Percentiles rank a stretch among this genome's conserved stretches.
Conservation (phyloP, 176 grass and related monocot species). For the Puya raimondii region DNA sequence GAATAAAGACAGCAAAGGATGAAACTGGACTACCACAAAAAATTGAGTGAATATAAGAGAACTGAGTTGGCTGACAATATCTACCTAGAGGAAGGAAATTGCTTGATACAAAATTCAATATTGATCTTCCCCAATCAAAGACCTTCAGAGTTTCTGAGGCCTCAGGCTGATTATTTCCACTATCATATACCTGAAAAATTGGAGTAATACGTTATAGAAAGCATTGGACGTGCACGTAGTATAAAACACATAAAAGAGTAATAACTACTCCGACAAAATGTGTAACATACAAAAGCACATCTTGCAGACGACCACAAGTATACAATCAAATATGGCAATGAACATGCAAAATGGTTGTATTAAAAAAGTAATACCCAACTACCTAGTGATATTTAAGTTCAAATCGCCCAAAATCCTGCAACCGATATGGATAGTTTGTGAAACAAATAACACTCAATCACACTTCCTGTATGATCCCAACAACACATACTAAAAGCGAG, state of each 20-base stretch:
- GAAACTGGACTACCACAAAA: background rate
- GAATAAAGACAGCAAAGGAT: background rate
- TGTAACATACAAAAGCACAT: no score
- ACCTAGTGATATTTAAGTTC: no score
- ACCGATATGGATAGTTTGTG: no score
- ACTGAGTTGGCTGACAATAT: background rate
- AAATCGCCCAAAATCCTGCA: no score
- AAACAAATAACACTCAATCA: no score
- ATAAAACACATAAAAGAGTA: background rate
- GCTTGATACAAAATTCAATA: conserved; percentile 37
- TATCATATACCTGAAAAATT: conserved; percentile 32
- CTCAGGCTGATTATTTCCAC: conserved; percentile 25
- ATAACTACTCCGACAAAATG: no score
- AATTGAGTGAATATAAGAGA: background rate
- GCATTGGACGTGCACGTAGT: background rate
- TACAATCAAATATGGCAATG: no score
- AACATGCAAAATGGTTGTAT: background rate
- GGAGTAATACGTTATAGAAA: background rate
- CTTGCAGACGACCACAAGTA: no score
- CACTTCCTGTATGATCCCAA: no score
- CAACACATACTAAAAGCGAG: background rate
- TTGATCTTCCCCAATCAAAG: conserved; percentile 17
- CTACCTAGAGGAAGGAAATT: conserved; percentile 94
- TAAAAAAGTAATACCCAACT: background rate
- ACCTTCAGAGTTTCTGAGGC: conserved; percentile 11